Evolutionary conservation across 805 yeast species (phyloP), one percentile per base, ranked within the genome.

Genomic region (Wickerhamiella cacticola): DNA sequence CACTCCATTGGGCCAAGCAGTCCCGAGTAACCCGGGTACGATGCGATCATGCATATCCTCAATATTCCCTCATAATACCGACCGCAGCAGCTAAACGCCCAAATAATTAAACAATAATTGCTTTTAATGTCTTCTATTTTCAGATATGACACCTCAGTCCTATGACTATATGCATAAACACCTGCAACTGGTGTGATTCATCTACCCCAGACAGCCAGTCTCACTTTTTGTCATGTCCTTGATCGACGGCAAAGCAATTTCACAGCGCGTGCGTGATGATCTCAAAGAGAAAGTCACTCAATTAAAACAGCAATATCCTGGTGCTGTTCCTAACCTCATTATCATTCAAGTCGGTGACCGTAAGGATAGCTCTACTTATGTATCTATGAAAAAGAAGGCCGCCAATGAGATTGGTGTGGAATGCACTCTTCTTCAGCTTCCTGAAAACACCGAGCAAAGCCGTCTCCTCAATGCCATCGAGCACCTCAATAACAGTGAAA

Each of bases 311-410:
- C 61, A 67, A 53, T 25, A 41, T 33, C 67, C 77, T 5, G 59
- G 61, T 9, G 84, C 85, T 67, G 67, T 69, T 53, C 96, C 97
- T 8, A 74, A 74, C 50, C 70, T 89, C 57, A 79, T 84, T 34
- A 87, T 89, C 56, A 71, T 89, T 51, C 97, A 89, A 67, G 94
- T 89, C 28, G 96, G 97, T 38, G 72, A 70, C 45, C 74, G 96
- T 53, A 89, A 89, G 25, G 98, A 89, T 62, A 84, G 95, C 2
- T 75, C 84, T 12, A 84, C 95, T 9, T 89, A 89, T 66, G 96
- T 89, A 48, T 76, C 80, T 53, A 84, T 88, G 80, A 89, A 89
- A 67, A 71, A 84, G 55, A 87, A 83, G 68, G 94, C 96, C 12
- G 94, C 95, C 28, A 69, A 74, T 42, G 88, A 84, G 53, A 88